A percentile compares a stretch with the other conserved stretches of the same genome.
Evolutionary conservation across 2,329 filamentous ascomycete genomes (phyloP).

Genomic region (Epichloe coenophiala): DNA sequence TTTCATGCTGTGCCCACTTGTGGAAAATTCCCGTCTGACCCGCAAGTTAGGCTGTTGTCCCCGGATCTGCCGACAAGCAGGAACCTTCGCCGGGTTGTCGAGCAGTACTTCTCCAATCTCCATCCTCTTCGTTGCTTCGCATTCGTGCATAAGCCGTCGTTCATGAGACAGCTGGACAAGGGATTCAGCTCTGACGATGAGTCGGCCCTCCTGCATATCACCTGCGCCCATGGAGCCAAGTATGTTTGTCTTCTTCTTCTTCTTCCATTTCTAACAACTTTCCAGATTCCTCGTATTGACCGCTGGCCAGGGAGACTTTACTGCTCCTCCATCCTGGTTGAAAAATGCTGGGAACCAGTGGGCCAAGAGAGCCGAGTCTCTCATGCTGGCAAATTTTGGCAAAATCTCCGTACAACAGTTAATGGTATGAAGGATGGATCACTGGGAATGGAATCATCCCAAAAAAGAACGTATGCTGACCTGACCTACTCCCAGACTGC

Average conservation of each 20-base stretch:
- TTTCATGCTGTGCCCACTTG: too few species aligned
- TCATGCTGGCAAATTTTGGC: slow-evolving; percentile 24
- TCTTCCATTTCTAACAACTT: neutral
- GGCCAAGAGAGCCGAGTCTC: slow-evolving; percentile 23
- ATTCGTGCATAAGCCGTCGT: slow-evolving; percentile 26
- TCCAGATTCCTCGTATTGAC: slow-evolving; percentile 21
- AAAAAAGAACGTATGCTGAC: neutral
- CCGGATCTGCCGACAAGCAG: slow-evolving; percentile 19
- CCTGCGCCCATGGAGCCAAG: slow-evolving; percentile 26
- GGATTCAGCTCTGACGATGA: slow-evolving; percentile 23
- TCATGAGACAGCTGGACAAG: slow-evolving; percentile 24
- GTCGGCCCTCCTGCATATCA: slow-evolving; percentile 19
- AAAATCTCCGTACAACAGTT: slow-evolving; percentile 25
- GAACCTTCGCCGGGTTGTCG: slow-evolving; percentile 22
- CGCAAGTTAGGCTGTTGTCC: slow-evolving; percentile 18
- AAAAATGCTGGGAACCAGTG: slow-evolving; percentile 23
- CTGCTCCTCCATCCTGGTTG: slow-evolving; percentile 16
- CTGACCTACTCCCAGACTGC: slow-evolving; percentile 15
- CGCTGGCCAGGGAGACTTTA: slow-evolving; percentile 17
- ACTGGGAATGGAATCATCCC: too few species aligned
- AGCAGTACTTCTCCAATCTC: slow-evolving; percentile 25
- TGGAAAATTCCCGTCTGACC: neutral
- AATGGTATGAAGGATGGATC: slow-evolving; percentile 17
- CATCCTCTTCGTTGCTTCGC: slow-evolving; percentile 28
- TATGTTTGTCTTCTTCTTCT: slow-evolving; percentile 8